Evolutionary conservation across 805 yeast species (phyloP).

Genomic region (Nakazawaea sp.): DNA sequence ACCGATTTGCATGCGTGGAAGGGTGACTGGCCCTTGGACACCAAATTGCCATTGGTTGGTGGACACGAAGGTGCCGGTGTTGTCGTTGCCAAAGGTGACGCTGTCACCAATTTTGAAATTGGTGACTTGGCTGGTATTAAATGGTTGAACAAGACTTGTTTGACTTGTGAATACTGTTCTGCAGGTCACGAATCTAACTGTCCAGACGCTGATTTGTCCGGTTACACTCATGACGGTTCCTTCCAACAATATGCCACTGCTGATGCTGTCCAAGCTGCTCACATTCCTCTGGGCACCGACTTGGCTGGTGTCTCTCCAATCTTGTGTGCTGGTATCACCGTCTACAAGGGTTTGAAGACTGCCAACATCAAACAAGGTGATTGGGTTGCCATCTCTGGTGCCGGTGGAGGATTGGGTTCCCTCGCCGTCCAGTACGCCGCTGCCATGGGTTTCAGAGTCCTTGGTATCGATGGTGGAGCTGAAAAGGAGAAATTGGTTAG

Average conservation of each 20-base stretch:
- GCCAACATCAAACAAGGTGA: constrained; percentile 64
- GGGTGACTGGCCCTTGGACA: constrained; percentile 85
- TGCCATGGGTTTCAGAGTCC: constrained; percentile 70
- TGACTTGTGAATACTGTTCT: constrained; percentile 70
- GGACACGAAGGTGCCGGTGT: constrained; percentile 91
- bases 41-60: constrained; percentile 73
- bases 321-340: constrained; percentile 88
- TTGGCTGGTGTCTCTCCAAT: constrained; percentile 75
- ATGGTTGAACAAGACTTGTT: constrained; percentile 78
- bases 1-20: constrained; percentile 92
- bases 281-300: constrained; percentile 67
- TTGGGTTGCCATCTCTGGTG: constrained; percentile 75
- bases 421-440: constrained; percentile 68
- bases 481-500: constrained; percentile 49
- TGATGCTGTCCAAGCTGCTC: constrained; percentile 81
- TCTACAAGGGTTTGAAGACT: constrained; percentile 83
- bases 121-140: constrained; percentile 83
- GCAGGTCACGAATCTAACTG: constrained; percentile 66
- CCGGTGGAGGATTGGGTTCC: constrained; percentile 76
- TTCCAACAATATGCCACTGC: constrained; percentile 90
- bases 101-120: constrained; percentile 62
- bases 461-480: constrained; percentile 67
- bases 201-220: constrained; percentile 64
- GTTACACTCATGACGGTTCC: constrained; percentile 86
- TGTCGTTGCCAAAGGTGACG: constrained; percentile 69